Percentiles rank a stretch among this genome's conserved stretches.
Evolutionary conservation across 371 early-diverging fungal species (phyloP).

Genomic region (Apophysomyces elegans): DNA sequence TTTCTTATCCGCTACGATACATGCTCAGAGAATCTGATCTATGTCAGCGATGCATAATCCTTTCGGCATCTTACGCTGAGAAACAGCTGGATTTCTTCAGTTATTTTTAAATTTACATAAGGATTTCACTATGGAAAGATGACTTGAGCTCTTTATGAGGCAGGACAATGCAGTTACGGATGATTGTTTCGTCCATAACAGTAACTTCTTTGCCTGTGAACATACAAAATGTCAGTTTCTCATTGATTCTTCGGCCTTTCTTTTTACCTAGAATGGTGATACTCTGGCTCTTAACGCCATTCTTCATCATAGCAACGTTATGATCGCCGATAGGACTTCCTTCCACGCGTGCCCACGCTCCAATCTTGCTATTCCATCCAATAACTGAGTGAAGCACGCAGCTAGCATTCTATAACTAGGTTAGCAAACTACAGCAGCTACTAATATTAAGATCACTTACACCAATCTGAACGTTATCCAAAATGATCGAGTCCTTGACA

Average conservation of each 20-base stretch:
- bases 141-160: constrained; percentile 95
- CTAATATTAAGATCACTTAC: constrained; percentile 51
- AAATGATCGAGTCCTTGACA: constrained; percentile 91
- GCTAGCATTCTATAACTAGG: constrained; percentile 49
- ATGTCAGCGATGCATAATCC: neutral
- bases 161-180: constrained; percentile 95
- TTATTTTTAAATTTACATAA: constrained; percentile 73
- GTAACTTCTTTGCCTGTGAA: constrained; percentile 79
- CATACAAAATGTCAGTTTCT: constrained; percentile 49
- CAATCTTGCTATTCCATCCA: constrained; percentile 95
- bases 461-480: constrained; percentile 94
- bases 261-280: constrained; percentile 88
- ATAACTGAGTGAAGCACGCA: constrained; percentile 92
- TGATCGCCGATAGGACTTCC: constrained; percentile 74
- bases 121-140: constrained; percentile 91
- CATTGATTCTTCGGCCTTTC: constrained; percentile 61
- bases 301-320: constrained; percentile 73
- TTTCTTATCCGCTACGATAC: neutral
- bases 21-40: neutral
- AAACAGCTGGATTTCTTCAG: neutral
- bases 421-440: constrained; percentile 11
- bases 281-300: constrained; percentile 90
- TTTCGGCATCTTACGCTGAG: neutral
- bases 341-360: constrained; percentile 93
- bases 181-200: constrained; percentile 89